Evolutionary conservation across 2,329 filamentous ascomycete species (phyloP).

Genomic region (Aureobasidium sp.): DNA sequence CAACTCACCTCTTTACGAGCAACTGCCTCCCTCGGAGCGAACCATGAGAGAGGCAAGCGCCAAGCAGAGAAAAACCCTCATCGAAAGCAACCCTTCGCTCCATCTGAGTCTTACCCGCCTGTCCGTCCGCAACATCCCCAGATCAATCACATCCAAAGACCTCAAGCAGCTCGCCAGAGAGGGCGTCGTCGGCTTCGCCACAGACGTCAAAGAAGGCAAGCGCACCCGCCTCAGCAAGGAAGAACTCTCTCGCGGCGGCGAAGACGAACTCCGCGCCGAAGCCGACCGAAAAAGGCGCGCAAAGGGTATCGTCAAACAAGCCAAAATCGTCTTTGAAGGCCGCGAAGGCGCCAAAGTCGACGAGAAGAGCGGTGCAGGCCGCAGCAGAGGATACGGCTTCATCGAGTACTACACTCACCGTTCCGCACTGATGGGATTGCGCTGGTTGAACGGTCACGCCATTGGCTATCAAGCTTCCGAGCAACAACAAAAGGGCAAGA

Average conservation of each 20-base stretch:
- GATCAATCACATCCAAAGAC: conserved; percentile 74
- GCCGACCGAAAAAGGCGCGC: conserved; percentile 70
- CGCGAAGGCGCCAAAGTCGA: conserved; percentile 75
- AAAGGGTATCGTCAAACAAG: conserved; percentile 82
- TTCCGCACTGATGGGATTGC: conserved; percentile 86
- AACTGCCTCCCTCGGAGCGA: conserved; percentile 70
- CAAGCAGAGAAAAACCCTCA: conserved; percentile 80
- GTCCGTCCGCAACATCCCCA: conserved; percentile 84
- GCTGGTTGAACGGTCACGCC: conserved; percentile 80
- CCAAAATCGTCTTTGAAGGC: conserved; percentile 91
- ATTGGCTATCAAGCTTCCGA: conserved; percentile 45
- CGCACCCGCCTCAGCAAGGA: conserved; percentile 81
- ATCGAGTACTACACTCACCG: conserved; percentile 93
- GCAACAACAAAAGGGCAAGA: conserved; percentile 39
- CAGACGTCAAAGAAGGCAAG: conserved; percentile 71
- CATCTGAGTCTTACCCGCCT: conserved; percentile 86
- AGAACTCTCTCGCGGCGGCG: conserved; percentile 71
- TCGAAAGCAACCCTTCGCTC: conserved; percentile 83
- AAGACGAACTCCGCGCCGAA: conserved; percentile 75
- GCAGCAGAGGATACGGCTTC: conserved; percentile 91
- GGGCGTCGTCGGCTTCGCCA: conserved; percentile 90
- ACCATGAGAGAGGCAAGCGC: conserved; percentile 82
- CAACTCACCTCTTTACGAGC: conserved; percentile 69
- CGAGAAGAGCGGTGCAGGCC: conserved; percentile 69
- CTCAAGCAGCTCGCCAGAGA: conserved; percentile 85